These are phyloP conservation scores for Bipolaris bicolor DNA, from an alignment of 2,329 filamentous ascomycete species.

Conservation along the genomic window DNA sequence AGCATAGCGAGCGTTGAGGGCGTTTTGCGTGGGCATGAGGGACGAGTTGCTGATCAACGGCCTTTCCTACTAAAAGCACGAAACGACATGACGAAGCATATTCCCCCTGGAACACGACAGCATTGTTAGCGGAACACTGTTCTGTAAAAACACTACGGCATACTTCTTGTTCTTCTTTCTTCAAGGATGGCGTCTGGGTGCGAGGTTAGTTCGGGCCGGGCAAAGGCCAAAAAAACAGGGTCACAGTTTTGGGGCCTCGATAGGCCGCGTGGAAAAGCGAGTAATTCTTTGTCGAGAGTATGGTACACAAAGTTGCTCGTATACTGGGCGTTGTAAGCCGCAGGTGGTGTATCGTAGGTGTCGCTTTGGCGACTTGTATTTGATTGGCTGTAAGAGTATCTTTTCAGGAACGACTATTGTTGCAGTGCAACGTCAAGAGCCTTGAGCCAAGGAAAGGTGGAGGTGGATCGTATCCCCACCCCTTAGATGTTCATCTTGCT, in stretches of 20 bases:
- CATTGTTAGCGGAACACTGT: slow-evolving; percentile 18
- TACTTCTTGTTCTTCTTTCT: slow-evolving; percentile 15
- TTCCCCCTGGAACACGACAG: slow-evolving; percentile 37
- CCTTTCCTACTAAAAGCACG: slow-evolving; percentile 37
- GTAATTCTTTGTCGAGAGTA: slow-evolving; percentile 10
- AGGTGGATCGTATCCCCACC: neutral
- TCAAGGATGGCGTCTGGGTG: slow-evolving; percentile 12
- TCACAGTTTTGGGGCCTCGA: slow-evolving; percentile 6
- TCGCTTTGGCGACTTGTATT: too few relatives aligned
- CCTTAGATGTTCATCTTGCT: too few relatives aligned
- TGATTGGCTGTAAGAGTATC: too few relatives aligned
- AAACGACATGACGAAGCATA: slow-evolving; percentile 39
- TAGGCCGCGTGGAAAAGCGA: slow-evolving; percentile 19
- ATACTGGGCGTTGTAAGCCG: neutral
- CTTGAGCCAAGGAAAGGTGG: neutral
- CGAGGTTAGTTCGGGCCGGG: neutral
- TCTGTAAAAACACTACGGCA: slow-evolving; percentile 32
- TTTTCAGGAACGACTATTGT: too few relatives aligned
- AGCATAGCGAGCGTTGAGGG: slow-evolving; percentile 48
- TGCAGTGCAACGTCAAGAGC: too few relatives aligned
- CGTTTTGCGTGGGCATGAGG: slow-evolving; percentile 36
- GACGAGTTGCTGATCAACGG: slow-evolving; percentile 19
- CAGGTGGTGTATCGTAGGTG: too few relatives aligned
- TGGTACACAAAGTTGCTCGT: neutral
- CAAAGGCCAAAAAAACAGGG: slow-evolving; percentile 2